Evolutionary conservation across 2,329 filamentous ascomycete genomes (phyloP), one percentile per base, ranked within the genome.

Genomic region (Fusarium lyarnte): DNA sequence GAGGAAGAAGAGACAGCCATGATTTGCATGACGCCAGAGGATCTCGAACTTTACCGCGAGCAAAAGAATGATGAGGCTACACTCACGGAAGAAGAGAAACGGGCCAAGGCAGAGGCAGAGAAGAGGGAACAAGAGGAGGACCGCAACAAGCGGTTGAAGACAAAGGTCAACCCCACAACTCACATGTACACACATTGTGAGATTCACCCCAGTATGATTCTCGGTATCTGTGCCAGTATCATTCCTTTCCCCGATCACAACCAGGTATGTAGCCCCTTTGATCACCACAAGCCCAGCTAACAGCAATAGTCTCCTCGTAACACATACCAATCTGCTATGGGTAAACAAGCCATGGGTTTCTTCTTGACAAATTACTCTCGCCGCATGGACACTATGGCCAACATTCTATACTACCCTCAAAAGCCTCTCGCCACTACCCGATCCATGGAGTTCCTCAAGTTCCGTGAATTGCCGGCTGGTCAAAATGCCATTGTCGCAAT

Each of bases 201-300:
- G 84, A 98, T 99, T 81, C 97, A 99, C 78, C 97, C 96, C 25
- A 97, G 94, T 83, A 99, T 99, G 96, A 96, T 99, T 81, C 85
- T 99, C 61, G 96, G 96, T 80, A 97, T 99, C 73, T 99, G 97
- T 80, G 96, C 96, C 78, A 98, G 95, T 84, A 99, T 99, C 82
- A 99, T 99, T 86, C 96, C 96, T 1, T 99, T 99, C 90, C 96
- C 97, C 2, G 96, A 99, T 85, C 96, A 99, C 86, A 99, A 99
- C 81, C 94, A 94, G 85, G 90, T 91, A 87, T 77, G 86, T 79
- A 42, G 23, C 4, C 23, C 16, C 8, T 17, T 11, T 7, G 8
- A 19, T 33, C 16, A 36, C 25, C 6, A 4, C 9, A 6, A 49
- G 13, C 25, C 10, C 13, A 19, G 7, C 75, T 77, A 61, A 72